Evolutionary conservation across 179 eudicot genomes (phyloP).

Genomic region (Beta corolliflora): DNA sequence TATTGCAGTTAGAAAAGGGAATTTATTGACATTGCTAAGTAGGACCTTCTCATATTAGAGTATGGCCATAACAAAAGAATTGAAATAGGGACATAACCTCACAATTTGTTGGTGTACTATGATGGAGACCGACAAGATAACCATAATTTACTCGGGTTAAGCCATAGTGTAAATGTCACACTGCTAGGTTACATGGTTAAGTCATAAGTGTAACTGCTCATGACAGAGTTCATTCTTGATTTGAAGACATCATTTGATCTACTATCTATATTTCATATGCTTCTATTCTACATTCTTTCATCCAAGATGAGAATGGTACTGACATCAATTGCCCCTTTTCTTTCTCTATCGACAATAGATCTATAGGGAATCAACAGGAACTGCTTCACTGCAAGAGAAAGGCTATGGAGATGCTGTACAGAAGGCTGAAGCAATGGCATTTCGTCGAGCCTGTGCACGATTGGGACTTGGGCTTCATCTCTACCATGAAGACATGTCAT

Average conservation of each 20-base stretch:
- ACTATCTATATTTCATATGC: not conserved
- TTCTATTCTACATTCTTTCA: too few relatives aligned
- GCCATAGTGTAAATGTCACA: not conserved
- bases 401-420: constrained; percentile 87
- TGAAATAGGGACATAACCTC: not conserved
- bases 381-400: constrained; percentile 49
- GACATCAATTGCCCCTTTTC: not conserved
- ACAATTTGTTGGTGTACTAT: not conserved
- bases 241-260: not conserved
- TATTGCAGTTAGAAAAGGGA: not conserved
- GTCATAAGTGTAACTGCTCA: not conserved
- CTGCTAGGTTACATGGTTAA: not conserved
- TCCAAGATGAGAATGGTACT: not conserved
- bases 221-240: not conserved
- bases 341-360: constrained; percentile 46
- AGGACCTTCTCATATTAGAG: not conserved
- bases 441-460: constrained; percentile 99
- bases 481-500: constrained; percentile 79
- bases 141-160: not conserved
- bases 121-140: not conserved
- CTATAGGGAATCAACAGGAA: constrained; percentile 85
- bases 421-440: constrained; percentile 98
- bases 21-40: not conserved
- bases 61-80: not conserved
- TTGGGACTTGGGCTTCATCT: constrained; percentile 96